Evolutionary conservation across 305 asterid genomes (phyloP).

Genomic region (Fraxinus floribunda): DNA sequence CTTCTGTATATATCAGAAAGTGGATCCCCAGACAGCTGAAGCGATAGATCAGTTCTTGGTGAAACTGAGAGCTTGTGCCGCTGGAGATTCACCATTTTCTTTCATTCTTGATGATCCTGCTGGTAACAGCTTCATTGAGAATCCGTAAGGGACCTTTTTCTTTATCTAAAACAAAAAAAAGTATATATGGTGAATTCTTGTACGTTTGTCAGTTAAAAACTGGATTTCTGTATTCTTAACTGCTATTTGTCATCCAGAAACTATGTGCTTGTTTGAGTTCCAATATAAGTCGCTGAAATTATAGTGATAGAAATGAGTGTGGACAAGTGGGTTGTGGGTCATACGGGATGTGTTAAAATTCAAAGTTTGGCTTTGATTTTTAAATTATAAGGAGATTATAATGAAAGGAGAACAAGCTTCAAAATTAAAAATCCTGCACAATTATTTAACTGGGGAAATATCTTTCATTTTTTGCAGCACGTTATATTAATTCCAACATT

Average conservation of each 20-base stretch:
- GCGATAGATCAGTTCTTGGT: slow-evolving; percentile 76
- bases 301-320: neutral
- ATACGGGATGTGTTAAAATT: no score
- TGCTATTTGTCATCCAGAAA: neutral
- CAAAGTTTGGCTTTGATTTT: neutral
- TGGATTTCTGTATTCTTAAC: neutral
- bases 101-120: slow-evolving; percentile 90
- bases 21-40: slow-evolving; percentile 73
- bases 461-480: neutral
- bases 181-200: neutral
- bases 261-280: neutral
- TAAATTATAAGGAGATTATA: neutral
- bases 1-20: slow-evolving; percentile 53
- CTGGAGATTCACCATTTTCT: slow-evolving; percentile 67
- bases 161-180: neutral
- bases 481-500: neutral
- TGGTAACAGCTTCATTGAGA: slow-evolving; percentile 95
- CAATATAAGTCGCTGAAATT: neutral
- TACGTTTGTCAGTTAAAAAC: neutral
- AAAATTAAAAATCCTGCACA: neutral
- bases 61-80: slow-evolving; percentile 79
- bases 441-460: neutral
- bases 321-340: neutral
- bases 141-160: slow-evolving; percentile 61
- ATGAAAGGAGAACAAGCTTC: neutral